Percentiles rank a stretch among this genome's conserved stretches.
Evolutionary conservation across 192 early-diverging fungal species (phyloP).

Genomic region (Mortierella hygrophila): DNA sequence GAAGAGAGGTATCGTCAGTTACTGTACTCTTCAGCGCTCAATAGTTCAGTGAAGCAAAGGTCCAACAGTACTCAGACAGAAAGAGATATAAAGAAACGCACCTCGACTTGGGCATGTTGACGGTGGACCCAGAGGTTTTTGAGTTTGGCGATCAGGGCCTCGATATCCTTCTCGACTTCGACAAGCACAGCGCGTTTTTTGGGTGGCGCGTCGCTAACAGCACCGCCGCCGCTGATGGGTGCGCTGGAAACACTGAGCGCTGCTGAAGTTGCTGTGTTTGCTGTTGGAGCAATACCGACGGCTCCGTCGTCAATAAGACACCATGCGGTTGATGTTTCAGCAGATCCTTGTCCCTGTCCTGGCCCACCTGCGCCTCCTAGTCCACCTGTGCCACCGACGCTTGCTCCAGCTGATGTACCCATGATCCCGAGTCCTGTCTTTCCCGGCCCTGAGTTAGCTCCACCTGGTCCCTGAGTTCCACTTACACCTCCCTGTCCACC

Average conservation of each 20-base stretch:
- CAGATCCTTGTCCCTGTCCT: slow-evolving; percentile 10
- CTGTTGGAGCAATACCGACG: slow-evolving; percentile 10
- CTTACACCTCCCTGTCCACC: neutral
- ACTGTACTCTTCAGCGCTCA: too few relatives aligned
- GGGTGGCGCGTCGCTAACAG: neutral
- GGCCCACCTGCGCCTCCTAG: slow-evolving; percentile 10
- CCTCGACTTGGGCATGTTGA: slow-evolving; percentile 65
- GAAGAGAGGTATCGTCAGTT: too few relatives aligned
- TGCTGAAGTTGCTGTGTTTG: neutral
- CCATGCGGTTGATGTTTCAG: slow-evolving; percentile 43
- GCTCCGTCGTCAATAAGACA: slow-evolving; percentile 52
- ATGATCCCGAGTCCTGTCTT: slow-evolving; percentile 44
- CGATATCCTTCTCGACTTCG: slow-evolving; percentile 65
- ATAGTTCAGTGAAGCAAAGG: neutral
- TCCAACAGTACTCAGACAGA: neutral
- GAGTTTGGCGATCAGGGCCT: slow-evolving; percentile 60
- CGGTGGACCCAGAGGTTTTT: slow-evolving; percentile 67
- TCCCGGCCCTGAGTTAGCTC: neutral
- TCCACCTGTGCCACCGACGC: slow-evolving; percentile 1
- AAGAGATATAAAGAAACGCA: neutral
- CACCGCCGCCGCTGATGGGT: neutral
- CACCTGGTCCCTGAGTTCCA: neutral
- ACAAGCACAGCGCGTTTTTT: slow-evolving; percentile 59
- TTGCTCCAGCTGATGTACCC: slow-evolving; percentile 15
- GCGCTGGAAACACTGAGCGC: slow-evolving; percentile 9